Evolutionary conservation across 2,329 filamentous ascomycete genomes (phyloP), one percentile per base, ranked within the genome.

Genomic region (Colletotrichum sp.): DNA sequence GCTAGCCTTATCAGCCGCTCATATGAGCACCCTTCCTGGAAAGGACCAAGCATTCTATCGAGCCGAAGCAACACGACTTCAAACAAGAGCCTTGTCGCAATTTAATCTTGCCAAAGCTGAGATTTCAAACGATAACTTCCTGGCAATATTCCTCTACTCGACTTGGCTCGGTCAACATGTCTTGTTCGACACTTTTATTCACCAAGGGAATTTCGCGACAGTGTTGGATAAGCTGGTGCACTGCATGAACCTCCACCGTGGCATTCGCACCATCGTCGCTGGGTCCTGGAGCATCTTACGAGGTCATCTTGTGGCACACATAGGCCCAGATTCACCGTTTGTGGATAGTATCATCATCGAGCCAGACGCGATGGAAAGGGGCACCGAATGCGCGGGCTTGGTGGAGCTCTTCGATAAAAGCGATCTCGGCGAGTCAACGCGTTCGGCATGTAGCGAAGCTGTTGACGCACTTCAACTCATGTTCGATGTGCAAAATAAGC

Each of bases 91-190:
- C 36, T 81, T 89, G 25, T 79, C 81, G 60, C 81, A 82, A 71
- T 87, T 85, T 77, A 87, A 83, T 78, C 76, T 68, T 44, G 74
- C 34, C 73, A 77, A 70, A 61, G 80, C 78, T 34, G 79, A 83
- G 76, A 79, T 74, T 66, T 78, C 64, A 74, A 80, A 82, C n/a
- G 81, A 84, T 5, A 82, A 82, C 73, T 84, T 82, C 52, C 78
- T 87, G 8, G 82, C 86, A 1, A 82, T 85, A 8, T 87, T 88
- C 71, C 79, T 89, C 13, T 89, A 88, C 78, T 86, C 87, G 6
- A 82, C 83, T n/a, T 74, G 86, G 11, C 79, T 89, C 2, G 86
- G 87, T 55, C 82, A 89, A 8, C 88, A 90, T 68, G 84, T 86
- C 52, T 83, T 91, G 6, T 88, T 85, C 78, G 88, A 91, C 70